Evolutionary conservation across 805 yeast genomes (phyloP), one percentile per base, ranked within the genome.

Genomic region (Wickerhamomyces chaumierensis): DNA sequence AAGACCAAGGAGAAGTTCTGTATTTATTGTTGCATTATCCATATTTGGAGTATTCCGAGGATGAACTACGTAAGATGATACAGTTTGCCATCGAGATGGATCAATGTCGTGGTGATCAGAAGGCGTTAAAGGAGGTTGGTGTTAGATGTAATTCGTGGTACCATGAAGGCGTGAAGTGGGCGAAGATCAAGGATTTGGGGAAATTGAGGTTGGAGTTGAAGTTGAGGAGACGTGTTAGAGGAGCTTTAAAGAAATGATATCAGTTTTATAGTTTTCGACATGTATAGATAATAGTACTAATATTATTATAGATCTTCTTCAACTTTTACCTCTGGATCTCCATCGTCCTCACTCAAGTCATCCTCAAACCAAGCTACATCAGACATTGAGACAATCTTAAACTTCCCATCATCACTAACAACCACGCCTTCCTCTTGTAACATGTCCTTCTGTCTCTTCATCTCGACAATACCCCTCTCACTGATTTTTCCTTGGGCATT

Each of bases 391-490:
- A n/a, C n/a, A n/a, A n/a, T n/a, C n/a, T n/a, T n/a, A n/a, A n/a
- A n/a, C n/a, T n/a, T n/a, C n/a, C n/a, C n/a, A n/a, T n/a, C n/a
- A 2, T 37, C 41, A 33, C 15, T 31, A 32, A 67, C 68, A 1
- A 57, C 65, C 0, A 75, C 64, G 0, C 73, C 71, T 55, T 82
- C 90, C 0, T 44, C 50, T 16, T 54, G 41, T 18, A 81, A 57
- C 36, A 51, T 46, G 6, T 60, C 56, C 11, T 67, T 64, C 52
- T 81, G 90, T 18, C 52, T 46, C 12, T 50, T 45, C 38, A 71
- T 73, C 2, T 71, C 68, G 19, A 55, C 55, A 21, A 21, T 21
- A 11, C 25, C 25, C 6, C 6, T 28, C 4, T 16, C 21, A 9
- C 11, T 16, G 18, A 13, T 14, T 17, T 17, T 17, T 18, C 13